Evolutionary conservation across 1,284 basidiomycete species (phyloP).

Genomic region (Cystobasidium sp.): DNA sequence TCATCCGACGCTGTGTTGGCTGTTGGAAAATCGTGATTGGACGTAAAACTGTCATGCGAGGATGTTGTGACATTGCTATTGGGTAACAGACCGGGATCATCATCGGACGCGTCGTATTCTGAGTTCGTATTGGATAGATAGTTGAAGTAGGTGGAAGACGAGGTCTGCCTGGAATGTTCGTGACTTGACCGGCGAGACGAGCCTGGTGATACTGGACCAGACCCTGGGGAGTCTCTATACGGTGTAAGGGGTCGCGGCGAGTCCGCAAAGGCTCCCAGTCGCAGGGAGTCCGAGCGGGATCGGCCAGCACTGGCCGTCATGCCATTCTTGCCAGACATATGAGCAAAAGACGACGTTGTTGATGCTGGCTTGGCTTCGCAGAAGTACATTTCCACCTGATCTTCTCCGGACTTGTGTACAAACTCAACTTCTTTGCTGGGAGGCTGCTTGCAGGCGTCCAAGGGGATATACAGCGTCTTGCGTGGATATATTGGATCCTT

Average conservation of each 20-base stretch:
- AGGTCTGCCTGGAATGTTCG: constrained; percentile 13
- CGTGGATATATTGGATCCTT: constrained; percentile 86
- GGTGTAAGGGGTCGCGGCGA: constrained; percentile 1
- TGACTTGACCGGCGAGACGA: constrained; percentile 24
- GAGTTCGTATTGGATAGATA: constrained; percentile 26
- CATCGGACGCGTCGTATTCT: constrained; percentile 26
- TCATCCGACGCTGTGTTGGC: too few relatives aligned
- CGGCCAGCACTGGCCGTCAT: background rate
- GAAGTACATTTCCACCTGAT: constrained; percentile 23
- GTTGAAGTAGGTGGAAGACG: background rate
- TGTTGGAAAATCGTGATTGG: background rate
- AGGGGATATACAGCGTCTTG: constrained; percentile 76
- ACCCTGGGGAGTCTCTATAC: constrained; percentile 15
- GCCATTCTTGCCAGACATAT: background rate
- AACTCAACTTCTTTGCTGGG: constrained; percentile 42
- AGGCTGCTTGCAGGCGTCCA: constrained; percentile 56
- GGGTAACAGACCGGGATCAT: background rate
- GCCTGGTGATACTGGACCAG: constrained; percentile 7
- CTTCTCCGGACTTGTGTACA: constrained; percentile 29
- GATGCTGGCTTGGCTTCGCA: background rate
- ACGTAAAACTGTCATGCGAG: background rate
- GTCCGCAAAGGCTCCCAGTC: constrained; percentile 9
- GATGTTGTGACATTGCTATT: background rate
- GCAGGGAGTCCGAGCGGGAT: constrained; percentile 13
- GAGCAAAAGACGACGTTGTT: background rate